Evolutionary conservation across 1,284 basidiomycete species (phyloP).

Genomic region (Salmacisia buchloeana): DNA sequence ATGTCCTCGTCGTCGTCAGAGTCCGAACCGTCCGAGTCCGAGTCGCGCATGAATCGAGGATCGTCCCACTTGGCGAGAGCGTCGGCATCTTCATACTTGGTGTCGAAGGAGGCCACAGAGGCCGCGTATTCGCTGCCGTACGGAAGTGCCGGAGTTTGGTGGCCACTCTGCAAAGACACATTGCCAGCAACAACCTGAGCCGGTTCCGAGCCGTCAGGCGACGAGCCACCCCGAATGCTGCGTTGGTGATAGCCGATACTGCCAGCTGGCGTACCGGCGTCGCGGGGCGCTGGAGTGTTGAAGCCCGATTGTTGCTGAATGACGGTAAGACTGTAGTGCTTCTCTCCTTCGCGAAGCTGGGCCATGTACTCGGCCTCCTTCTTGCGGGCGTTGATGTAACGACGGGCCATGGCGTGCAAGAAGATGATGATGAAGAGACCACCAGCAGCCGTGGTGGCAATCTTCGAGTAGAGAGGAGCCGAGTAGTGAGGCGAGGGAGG

Average conservation of each 20-base stretch:
- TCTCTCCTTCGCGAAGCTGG: constrained; percentile 1
- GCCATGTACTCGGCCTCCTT: constrained; percentile 8
- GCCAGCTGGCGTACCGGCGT: not conserved
- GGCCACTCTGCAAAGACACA: not conserved
- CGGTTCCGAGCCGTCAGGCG: not conserved
- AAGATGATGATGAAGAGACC: constrained; percentile 35
- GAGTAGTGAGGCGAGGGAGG: constrained; percentile 8
- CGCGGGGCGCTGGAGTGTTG: not conserved
- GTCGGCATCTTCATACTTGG: not conserved
- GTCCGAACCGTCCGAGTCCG: not conserved
- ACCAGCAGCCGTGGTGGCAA: constrained; percentile 21
- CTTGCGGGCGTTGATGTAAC: constrained; percentile 5
- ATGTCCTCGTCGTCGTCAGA: not conserved
- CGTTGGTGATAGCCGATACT: not conserved
- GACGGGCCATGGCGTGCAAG: constrained; percentile 20
- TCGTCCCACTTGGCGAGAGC: constrained; percentile 10
- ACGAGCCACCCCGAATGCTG: not conserved
- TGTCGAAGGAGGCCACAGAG: constrained; percentile 3
- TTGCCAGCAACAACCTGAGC: not conserved
- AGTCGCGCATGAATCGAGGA: constrained; percentile 7
- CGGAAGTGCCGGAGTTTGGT: not conserved
- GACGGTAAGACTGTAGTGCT: constrained; percentile 1
- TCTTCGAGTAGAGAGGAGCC: constrained; percentile 24
- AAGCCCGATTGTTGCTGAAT: not conserved
- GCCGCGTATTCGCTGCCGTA: not conserved